Evolutionary conservation across 495 filamentous ascomycete genomes (phyloP), one percentile per base, ranked within the genome.

Genomic region (Hyaloscypha bicolor): DNA sequence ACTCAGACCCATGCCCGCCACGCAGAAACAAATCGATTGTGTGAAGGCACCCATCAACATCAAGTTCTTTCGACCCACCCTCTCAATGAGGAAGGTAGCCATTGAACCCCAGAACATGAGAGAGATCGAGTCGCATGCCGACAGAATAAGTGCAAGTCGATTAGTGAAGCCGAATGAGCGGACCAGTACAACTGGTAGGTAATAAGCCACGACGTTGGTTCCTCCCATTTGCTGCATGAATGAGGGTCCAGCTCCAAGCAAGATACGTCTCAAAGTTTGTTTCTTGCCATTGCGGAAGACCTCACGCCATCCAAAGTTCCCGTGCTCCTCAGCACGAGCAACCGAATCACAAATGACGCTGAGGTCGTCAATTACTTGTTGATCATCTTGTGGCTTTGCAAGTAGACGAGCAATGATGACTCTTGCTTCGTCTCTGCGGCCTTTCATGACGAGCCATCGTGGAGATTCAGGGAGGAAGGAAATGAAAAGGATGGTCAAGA

Each of bases 401-500:
- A 79, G 75, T 16, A 53, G 22, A 25, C 51, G 51, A n/a, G 51
- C 51, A n/a, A 53, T 25, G 72, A 51, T 79, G 68, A 9, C 76
- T 80, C 61, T 77, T 73, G 59, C 80, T 76, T 45, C 73, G 68
- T 45, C 76, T 67, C 59, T 77, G 74, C 55, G 76, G 77, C 60
- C 73, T 76, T 58, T 80, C 72, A 22, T 82, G 22, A 75, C 80
- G 14, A 58, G 30, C 55, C 81, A 82, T 4, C 79, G 77, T 29
- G 81, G 80, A 9, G 81, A 81, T 63, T 83, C 81, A 4, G 80
- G 80, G 0, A 83, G 64, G 55, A 76, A 72, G 45, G 74, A 71
- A 62, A 77, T 76, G 6, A 60, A 67, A 3, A 64, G 42, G 2
- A 69, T 69, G 3, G 72, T 72, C 4, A 75, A 61, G 56, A 78